Percentiles rank a stretch among this genome's conserved stretches.
These are phyloP conservation scores for Penicillium decumbens DNA, from an alignment of 2,329 filamentous ascomycete genomes.

Conservation along the genomic window DNA sequence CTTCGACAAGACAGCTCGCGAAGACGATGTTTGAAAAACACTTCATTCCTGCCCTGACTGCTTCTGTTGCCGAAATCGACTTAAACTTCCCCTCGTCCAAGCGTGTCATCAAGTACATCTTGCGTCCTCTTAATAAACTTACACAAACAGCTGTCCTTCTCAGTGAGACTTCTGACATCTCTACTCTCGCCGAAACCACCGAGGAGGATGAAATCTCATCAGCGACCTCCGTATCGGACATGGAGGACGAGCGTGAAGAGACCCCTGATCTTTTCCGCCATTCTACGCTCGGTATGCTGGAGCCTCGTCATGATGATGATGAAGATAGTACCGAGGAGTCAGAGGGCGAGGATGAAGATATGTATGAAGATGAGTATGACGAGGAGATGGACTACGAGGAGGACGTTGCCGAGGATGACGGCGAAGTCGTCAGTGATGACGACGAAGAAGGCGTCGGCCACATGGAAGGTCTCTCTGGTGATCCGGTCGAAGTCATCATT, in stretches of 20 bases:
- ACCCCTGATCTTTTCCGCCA: conserved; percentile 97
- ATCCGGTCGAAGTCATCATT: conserved; percentile 80
- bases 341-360: conserved; percentile 75
- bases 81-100: conserved; percentile 91
- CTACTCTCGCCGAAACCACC: conserved; percentile 57
- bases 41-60: conserved; percentile 80
- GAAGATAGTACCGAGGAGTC: conserved; percentile 70
- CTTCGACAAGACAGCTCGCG: conserved; percentile 75
- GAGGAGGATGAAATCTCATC: conserved; percentile 86
- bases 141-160: conserved; percentile 82
- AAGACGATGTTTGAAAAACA: conserved; percentile 99
- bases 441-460: conserved; percentile 78
- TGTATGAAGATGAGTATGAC: conserved; percentile 86
- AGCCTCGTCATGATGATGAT: conserved; percentile 73
- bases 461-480: conserved; percentile 60
- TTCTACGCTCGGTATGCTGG: conserved; percentile 90
- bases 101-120: conserved; percentile 91
- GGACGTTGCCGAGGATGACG: conserved; percentile 70
- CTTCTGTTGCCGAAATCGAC: conserved; percentile 91
- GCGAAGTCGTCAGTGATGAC: conserved; percentile 84
- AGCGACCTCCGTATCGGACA: conserved; percentile 80
- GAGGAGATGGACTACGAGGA: conserved; percentile 93
- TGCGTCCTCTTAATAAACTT: conserved; percentile 80
- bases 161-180: conserved; percentile 74
- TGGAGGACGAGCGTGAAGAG: conserved; percentile 82